These are phyloP conservation scores for Ciborinia camelliae DNA, from an alignment of 2,329 filamentous ascomycete species.

Conservation along the genomic window DNA sequence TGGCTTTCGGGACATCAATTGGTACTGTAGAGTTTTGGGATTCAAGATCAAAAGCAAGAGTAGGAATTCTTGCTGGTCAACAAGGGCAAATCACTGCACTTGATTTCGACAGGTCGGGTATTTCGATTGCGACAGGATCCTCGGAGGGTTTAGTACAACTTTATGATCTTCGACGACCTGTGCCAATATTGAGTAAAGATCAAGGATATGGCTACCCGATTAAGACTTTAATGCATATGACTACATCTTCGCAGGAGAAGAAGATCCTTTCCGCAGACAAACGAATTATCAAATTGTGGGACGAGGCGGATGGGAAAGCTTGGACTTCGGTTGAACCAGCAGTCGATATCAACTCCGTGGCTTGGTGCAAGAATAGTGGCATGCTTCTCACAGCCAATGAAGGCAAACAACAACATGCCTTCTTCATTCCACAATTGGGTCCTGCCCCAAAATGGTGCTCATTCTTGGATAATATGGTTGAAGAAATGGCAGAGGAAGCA, in stretches of 20 bases:
- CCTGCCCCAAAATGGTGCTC: slow-evolving; percentile 93
- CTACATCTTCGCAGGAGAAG: slow-evolving; percentile 70
- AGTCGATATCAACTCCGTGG: slow-evolving; percentile 92
- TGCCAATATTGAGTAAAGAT: slow-evolving; percentile 84
- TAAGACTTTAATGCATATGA: slow-evolving; percentile 73
- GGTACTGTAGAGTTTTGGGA: slow-evolving; percentile 99
- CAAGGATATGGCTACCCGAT: slow-evolving; percentile 94
- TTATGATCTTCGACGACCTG: slow-evolving; percentile 86
- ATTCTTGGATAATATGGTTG: slow-evolving; percentile 95
- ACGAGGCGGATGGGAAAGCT: slow-evolving; percentile 73
- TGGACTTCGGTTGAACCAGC: slow-evolving; percentile 96
- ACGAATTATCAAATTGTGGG: slow-evolving; percentile 96
- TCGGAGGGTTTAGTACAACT: slow-evolving; percentile 83
- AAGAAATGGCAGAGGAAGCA: slow-evolving; percentile 91
- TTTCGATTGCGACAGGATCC: slow-evolving; percentile 84
- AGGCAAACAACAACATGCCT: slow-evolving; percentile 89
- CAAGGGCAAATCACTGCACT: slow-evolving; percentile 79
- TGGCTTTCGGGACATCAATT: slow-evolving; percentile 89
- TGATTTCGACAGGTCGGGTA: slow-evolving; percentile 77
- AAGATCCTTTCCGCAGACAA: slow-evolving; percentile 93
- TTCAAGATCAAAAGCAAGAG: slow-evolving; percentile 74
- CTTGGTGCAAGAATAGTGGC: slow-evolving; percentile 85
- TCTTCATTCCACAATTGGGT: slow-evolving; percentile 90
- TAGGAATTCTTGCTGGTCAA: slow-evolving; percentile 69
- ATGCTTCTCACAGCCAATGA: slow-evolving; percentile 98